These are phyloP conservation scores for Ophiostoma fasciatum DNA, from an alignment of 2,329 filamentous ascomycete genomes.

Conservation along the genomic window DNA sequence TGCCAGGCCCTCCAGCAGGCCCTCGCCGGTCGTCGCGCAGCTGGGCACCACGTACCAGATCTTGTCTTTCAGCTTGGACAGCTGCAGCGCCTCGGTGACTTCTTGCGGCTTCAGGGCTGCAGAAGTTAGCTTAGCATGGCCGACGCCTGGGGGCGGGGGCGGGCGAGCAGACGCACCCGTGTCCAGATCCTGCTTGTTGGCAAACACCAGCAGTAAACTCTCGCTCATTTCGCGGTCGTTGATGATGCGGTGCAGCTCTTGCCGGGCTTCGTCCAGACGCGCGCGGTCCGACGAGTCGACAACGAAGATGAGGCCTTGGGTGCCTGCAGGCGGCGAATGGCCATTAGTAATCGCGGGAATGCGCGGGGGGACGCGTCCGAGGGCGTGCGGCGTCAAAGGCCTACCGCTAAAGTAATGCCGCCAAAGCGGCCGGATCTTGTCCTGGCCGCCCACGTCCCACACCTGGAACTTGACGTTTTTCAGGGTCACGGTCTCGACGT, in stretches of 20 bases:
- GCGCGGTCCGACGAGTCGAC: slow-evolving; percentile 98
- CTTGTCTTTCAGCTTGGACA: slow-evolving; percentile 33
- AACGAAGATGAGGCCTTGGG: slow-evolving; percentile 99
- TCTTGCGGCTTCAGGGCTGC: slow-evolving; percentile 45
- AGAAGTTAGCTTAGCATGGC: no score
- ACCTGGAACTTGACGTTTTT: slow-evolving; percentile 99
- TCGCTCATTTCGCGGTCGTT: slow-evolving; percentile 98
- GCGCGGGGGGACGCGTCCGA: no score
- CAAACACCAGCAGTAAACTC: slow-evolving; percentile 90
- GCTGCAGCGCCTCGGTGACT: slow-evolving; percentile 62
- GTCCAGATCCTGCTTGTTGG: slow-evolving; percentile 96
- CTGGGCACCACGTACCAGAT: slow-evolving; percentile 32
- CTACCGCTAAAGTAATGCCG: slow-evolving; percentile 99
- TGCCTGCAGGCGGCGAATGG: no score
- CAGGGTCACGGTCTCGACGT: slow-evolving; percentile 99
- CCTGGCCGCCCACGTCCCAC: slow-evolving; percentile 99
- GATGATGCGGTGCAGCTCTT: slow-evolving; percentile 95
- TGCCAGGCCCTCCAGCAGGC: slow-evolving; percentile 64
- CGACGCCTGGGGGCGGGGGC: no score
- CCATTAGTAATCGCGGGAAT: no score
- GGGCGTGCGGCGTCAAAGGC: no score
- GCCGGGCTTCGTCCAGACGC: slow-evolving; percentile 90
- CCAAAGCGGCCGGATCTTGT: slow-evolving; percentile 99
- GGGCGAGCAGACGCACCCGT: background rate
- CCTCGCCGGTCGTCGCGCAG: slow-evolving; percentile 68